Evolutionary conservation across 1,284 basidiomycete genomes (phyloP).

Genomic region (Agroathelia rolfsii): DNA sequence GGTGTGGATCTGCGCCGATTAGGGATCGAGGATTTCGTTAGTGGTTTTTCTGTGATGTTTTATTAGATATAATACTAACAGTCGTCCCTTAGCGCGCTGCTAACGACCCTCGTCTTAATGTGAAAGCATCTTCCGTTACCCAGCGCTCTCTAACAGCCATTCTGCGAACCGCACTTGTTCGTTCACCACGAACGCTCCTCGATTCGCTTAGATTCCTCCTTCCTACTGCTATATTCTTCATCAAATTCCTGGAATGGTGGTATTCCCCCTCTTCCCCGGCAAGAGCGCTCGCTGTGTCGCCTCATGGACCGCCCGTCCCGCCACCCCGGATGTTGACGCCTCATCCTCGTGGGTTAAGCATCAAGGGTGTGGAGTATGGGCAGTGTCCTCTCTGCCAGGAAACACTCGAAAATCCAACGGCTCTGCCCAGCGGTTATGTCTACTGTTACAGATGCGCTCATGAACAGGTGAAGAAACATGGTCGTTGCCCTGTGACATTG

Average conservation of each 20-base stretch:
- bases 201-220: slow-evolving; percentile 77
- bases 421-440: slow-evolving; percentile 88
- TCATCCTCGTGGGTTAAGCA: slow-evolving; percentile 53
- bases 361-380: slow-evolving; percentile 62
- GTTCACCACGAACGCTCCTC: slow-evolving; percentile 56
- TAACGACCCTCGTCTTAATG: too few relatives aligned
- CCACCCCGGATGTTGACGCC: slow-evolving; percentile 67
- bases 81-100: too few relatives aligned
- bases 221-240: slow-evolving; percentile 88
- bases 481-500: slow-evolving; percentile 83
- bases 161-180: too few relatives aligned
- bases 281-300: slow-evolving; percentile 48
- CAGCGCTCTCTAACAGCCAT: too few relatives aligned
- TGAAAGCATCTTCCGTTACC: too few relatives aligned
- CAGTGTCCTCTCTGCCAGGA: slow-evolving; percentile 77
- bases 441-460: slow-evolving; percentile 93
- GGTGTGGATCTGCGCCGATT: slow-evolving; percentile 76
- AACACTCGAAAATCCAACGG: slow-evolving; percentile 79
- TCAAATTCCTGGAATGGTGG: slow-evolving; percentile 99
- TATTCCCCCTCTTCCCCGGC: slow-evolving; percentile 92
- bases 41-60: too few relatives aligned
- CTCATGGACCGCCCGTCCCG: slow-evolving; percentile 58
- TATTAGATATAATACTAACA: too few relatives aligned
- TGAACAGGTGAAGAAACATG: slow-evolving; percentile 71
- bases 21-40: slow-evolving; percentile 65